phyloP scores from a whole-genome alignment of 164 flowering plant genomes.

The Annona squamosa region DNA sequence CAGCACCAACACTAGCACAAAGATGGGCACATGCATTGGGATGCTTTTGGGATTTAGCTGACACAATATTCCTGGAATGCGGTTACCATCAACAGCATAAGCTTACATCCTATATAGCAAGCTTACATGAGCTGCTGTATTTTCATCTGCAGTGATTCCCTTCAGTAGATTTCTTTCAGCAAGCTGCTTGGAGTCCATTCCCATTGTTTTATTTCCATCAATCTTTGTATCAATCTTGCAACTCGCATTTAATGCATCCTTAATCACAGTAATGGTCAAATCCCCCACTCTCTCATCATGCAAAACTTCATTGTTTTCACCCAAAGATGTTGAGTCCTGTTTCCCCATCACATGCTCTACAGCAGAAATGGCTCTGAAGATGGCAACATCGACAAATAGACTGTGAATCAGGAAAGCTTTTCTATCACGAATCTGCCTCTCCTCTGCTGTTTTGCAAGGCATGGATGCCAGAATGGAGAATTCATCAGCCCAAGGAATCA shows the following conservation, averaged over 20 bases:
- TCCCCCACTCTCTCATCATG: slow-evolving; percentile 66
- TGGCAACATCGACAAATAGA: slow-evolving; percentile 91
- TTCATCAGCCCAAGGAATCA: slow-evolving; percentile 78
- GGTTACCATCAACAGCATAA: not conserved
- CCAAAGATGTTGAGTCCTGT: slow-evolving; percentile 17
- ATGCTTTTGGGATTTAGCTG: not conserved
- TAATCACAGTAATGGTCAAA: slow-evolving; percentile 50
- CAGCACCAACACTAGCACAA: not conserved
- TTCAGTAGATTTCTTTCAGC: slow-evolving; percentile 74
- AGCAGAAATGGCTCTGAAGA: slow-evolving; percentile 70
- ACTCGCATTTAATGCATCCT: slow-evolving; percentile 73
- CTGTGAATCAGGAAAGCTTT: slow-evolving; percentile 93
- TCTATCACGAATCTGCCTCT: slow-evolving; percentile 86
- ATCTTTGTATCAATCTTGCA: slow-evolving; percentile 85
- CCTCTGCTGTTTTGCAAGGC: slow-evolving; percentile 95
- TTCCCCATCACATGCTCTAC: slow-evolving; percentile 47
- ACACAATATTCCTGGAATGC: not conserved
- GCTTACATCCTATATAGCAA: not conserved
- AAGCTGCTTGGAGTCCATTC: slow-evolving; percentile 38
- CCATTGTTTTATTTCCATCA: slow-evolving; percentile 72
- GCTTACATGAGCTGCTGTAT: slow-evolving; percentile 97
- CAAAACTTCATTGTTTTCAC: slow-evolving; percentile 20
- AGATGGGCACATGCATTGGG: not conserved
- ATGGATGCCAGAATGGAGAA: slow-evolving; percentile 69
- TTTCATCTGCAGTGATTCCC: slow-evolving; percentile 98